phyloP scores from a whole-genome alignment of 257 asterid species.

The Buddleja alternifolia region DNA sequence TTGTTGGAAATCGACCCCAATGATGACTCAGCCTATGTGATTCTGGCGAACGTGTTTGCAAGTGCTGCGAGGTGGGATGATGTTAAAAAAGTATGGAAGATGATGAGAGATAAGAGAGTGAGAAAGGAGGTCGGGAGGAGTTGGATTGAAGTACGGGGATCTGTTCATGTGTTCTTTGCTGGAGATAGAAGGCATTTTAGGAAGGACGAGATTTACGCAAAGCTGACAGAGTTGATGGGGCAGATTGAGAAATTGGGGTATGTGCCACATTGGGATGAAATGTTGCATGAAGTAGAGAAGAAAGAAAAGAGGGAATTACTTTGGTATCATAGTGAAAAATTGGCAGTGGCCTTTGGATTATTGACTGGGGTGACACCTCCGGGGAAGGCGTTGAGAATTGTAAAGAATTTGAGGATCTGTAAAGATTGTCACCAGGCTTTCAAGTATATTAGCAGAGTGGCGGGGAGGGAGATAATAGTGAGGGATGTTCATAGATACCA shows the following conservation, averaged over 20 bases:
- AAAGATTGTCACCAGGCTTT: conserved; percentile 72
- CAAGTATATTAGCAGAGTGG: conserved; percentile 59
- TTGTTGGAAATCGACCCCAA: conserved; percentile 60
- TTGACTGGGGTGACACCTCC: conserved; percentile 61
- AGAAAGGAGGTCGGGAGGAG: conserved; percentile 74
- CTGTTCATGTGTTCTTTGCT: conserved; percentile 62
- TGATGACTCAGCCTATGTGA: conserved; percentile 85
- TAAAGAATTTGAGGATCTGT: conserved; percentile 75
- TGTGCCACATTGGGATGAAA: conserved; percentile 50
- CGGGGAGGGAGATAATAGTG: conserved; percentile 64
- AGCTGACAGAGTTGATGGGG: conserved; percentile 53
- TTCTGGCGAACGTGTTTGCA: conserved; percentile 62
- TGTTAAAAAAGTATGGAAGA: conserved; percentile 58
- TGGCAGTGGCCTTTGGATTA: conserved; percentile 75
- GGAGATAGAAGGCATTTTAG: conserved; percentile 63
- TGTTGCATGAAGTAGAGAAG: conserved; percentile 52
- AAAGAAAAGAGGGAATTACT: conserved; percentile 57
- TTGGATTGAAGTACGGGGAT: conserved; percentile 73
- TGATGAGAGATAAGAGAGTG: conserved; percentile 65
- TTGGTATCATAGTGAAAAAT: conserved; percentile 68
- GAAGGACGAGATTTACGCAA: conserved; percentile 59
- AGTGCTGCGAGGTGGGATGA: conserved; percentile 61
- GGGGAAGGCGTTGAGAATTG: conserved; percentile 68
- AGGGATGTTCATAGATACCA: conserved; percentile 78
- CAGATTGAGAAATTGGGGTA: conserved; percentile 71